These are phyloP conservation scores for Xylaria sp. DNA, from an alignment of 2,329 filamentous ascomycete species.

Conservation along the genomic window DNA sequence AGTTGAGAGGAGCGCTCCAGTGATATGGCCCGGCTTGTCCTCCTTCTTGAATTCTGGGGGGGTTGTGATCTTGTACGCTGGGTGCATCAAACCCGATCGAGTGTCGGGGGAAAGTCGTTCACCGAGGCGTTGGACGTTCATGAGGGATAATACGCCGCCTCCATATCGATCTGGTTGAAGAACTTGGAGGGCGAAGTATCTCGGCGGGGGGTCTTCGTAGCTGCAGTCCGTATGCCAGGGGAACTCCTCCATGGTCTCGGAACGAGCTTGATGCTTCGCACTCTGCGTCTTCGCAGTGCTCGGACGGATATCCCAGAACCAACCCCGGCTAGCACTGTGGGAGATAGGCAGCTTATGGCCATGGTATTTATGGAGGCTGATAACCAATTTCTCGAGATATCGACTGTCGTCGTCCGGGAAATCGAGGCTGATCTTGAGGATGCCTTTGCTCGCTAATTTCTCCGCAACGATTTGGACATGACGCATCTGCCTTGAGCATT, in stretches of 20 bases:
- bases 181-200: constrained; percentile 50
- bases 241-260: constrained; percentile 50
- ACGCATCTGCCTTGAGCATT: background rate
- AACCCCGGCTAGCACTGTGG: constrained; percentile 49
- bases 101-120: constrained; percentile 1
- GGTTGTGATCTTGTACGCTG: constrained; percentile 11
- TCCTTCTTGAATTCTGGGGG: constrained; percentile 10
- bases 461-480: background rate
- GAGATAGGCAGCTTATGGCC: constrained; percentile 47
- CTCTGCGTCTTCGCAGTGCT: constrained; percentile 38
- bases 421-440: background rate
- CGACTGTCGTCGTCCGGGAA: constrained; percentile 29
- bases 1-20: background rate
- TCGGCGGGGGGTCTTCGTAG: constrained; percentile 46
- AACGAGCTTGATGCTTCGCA: constrained; percentile 44
- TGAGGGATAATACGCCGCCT: constrained; percentile 11
- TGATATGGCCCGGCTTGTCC: background rate
- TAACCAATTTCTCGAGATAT: constrained; percentile 45
- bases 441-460: background rate
- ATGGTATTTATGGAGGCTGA: constrained; percentile 43
- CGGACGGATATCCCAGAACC: constrained; percentile 53
- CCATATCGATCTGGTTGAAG: constrained; percentile 45
- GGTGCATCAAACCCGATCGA: background rate
- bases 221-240: constrained; percentile 54
- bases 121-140: constrained; percentile 10